Evolutionary conservation across 805 yeast genomes (phyloP).

Genomic region (Cyberlindnera nakhonratchasimensis): DNA sequence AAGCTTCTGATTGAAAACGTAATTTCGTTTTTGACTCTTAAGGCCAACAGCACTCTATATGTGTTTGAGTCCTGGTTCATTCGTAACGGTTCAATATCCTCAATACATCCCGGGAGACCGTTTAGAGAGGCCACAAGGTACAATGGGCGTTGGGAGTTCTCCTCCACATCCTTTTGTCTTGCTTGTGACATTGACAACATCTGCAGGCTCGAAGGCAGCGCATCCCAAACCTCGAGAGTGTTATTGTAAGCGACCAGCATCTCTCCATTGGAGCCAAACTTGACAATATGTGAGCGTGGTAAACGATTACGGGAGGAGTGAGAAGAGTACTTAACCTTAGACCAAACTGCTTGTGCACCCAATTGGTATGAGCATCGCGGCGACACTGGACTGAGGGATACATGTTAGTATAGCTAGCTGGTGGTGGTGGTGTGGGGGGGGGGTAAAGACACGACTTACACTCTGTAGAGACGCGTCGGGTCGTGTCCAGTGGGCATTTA

Average conservation of each 20-base stretch:
- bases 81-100: slow-evolving; percentile 26
- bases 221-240: slow-evolving; percentile 39
- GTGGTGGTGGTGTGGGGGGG: not conserved
- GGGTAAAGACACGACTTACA: slow-evolving; percentile 18
- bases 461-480: slow-evolving; percentile 27
- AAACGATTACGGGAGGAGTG: slow-evolving; percentile 3
- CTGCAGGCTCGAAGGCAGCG: slow-evolving; percentile 30
- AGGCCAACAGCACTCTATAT: slow-evolving; percentile 21
- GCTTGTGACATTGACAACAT: slow-evolving; percentile 9
- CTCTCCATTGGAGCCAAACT: slow-evolving; percentile 39
- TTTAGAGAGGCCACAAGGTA: slow-evolving; percentile 28
- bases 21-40: slow-evolving; percentile 12
- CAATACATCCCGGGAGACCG: slow-evolving; percentile 19
- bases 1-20: slow-evolving; percentile 15
- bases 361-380: slow-evolving; percentile 21
- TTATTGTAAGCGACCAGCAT: slow-evolving; percentile 29
- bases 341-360: slow-evolving; percentile 30
- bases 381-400: slow-evolving; percentile 26
- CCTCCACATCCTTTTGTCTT: not conserved
- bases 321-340: slow-evolving; percentile 24
- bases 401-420: slow-evolving; percentile 5
- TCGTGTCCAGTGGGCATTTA: slow-evolving; percentile 32
- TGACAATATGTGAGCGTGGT: slow-evolving; percentile 19
- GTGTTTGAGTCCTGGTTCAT: slow-evolving; percentile 22
- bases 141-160: slow-evolving; percentile 13